Evolutionary conservation across 345 rosid genomes (phyloP).

Genomic region (Mercurialis annua): DNA sequence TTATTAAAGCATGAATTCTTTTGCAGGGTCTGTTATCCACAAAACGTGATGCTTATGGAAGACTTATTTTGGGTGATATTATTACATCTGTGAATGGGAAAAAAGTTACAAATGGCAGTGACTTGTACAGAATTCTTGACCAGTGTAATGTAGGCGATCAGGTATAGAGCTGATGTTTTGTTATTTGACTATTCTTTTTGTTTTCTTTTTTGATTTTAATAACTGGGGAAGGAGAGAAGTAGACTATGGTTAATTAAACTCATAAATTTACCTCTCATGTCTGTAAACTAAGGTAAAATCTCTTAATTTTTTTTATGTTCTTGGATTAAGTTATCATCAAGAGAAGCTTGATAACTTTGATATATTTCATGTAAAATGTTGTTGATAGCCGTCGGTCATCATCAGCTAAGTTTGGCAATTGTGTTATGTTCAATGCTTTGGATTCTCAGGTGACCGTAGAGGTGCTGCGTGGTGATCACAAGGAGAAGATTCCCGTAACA

Average conservation of each 20-base stretch:
- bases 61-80: conserved; percentile 85
- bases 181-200: not conserved
- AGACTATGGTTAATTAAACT: not conserved
- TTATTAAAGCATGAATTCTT: conserved; percentile 10
- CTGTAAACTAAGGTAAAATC: not conserved
- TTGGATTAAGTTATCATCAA: not conserved
- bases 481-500: conserved; percentile 77
- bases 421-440: not conserved
- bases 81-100: conserved; percentile 82
- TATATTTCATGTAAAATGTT: too few relatives aligned
- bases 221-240: not conserved
- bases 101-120: conserved; percentile 76
- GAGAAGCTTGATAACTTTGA: not conserved
- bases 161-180: conserved; percentile 33
- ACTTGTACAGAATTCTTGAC: conserved; percentile 87
- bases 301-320: too few relatives aligned
- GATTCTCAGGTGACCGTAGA: conserved; percentile 64
- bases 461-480: conserved; percentile 88
- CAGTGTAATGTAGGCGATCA: conserved; percentile 85
- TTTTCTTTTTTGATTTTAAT: not conserved
- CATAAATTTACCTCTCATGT: too few relatives aligned
- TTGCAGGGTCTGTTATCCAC: conserved; percentile 77
- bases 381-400: not conserved
- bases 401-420: not conserved
- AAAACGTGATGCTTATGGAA: conserved; percentile 85